Percentiles rank a stretch among this genome's conserved stretches.
phyloP scores from a whole-genome alignment of 2,329 filamentous ascomycete species.

The Arthroderma sp. region DNA sequence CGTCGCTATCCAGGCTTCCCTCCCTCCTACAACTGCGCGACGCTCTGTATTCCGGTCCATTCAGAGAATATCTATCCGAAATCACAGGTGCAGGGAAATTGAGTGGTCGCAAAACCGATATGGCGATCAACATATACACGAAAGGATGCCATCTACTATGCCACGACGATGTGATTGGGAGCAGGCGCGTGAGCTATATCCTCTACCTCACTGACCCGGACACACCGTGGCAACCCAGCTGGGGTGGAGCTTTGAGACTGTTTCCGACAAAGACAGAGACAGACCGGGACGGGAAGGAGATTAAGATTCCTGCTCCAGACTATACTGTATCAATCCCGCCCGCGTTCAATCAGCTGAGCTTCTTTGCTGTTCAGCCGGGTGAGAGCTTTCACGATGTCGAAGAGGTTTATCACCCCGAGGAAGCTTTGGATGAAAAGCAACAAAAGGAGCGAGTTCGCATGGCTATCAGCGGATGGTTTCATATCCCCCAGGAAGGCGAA shows the following conservation, averaged over 20 bases:
- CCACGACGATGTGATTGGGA: constrained; percentile 99
- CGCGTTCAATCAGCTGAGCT: constrained; percentile 92
- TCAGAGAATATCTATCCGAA: constrained; percentile 74
- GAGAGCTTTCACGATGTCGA: constrained; percentile 98
- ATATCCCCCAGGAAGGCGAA: constrained; percentile 90
- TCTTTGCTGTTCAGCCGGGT: constrained; percentile 97
- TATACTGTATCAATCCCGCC: constrained; percentile 74
- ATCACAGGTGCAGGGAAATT: constrained; percentile 78
- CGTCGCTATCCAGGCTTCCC: constrained; percentile 70
- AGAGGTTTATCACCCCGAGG: constrained; percentile 71
- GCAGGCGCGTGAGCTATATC: constrained; percentile 88
- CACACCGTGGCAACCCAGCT: constrained; percentile 73
- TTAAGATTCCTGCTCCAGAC: constrained; percentile 69
- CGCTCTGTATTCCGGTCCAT: constrained; percentile 78
- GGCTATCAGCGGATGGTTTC: constrained; percentile 98
- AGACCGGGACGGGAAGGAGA: constrained; percentile 57
- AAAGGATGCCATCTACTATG: constrained; percentile 91
- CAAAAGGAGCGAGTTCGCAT: constrained; percentile 60
- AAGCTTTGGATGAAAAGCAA: constrained; percentile 43
- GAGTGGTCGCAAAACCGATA: constrained; percentile 90
- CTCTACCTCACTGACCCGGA: constrained; percentile 91
- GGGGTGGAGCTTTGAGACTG: constrained; percentile 82
- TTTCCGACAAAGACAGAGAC: constrained; percentile 59
- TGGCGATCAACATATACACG: constrained; percentile 98
- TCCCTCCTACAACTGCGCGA: constrained; percentile 87